Conservation (phyloP, 2,329 filamentous ascomycete species). For the Acarospora socialis region DNA sequence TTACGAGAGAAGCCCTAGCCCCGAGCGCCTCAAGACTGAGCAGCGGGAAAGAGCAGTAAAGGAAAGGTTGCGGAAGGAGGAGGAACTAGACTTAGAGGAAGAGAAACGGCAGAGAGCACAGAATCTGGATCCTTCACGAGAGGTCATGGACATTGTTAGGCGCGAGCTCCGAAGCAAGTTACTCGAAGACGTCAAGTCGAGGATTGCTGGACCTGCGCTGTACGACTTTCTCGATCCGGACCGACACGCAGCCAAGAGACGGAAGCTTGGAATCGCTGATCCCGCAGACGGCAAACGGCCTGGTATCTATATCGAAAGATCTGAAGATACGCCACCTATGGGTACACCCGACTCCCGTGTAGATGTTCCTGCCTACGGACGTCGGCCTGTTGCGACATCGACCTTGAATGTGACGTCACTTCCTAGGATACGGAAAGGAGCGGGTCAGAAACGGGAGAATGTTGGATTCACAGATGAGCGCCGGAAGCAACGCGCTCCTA, state of each 20-base stretch:
- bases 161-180: conserved; percentile 76
- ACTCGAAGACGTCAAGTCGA: conserved; percentile 74
- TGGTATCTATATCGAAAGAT: conserved; percentile 43
- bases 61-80: conserved; percentile 53
- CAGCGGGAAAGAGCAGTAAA: conserved; percentile 49
- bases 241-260: conserved; percentile 64
- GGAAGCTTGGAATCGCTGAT: conserved; percentile 63
- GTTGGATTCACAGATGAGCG: conserved; percentile 56
- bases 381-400: conserved; percentile 21
- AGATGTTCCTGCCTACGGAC: conserved; percentile 29
- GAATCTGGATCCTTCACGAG: conserved; percentile 77
- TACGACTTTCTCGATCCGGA: conserved; percentile 70
- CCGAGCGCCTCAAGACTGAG: conserved; percentile 30
- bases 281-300: conserved; percentile 46
- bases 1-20: conserved; percentile 39
- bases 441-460: conserved; percentile 43
- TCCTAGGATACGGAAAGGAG: conserved; percentile 59
- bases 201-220: conserved; percentile 68
- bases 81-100: conserved; percentile 70
- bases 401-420: conserved; percentile 48
- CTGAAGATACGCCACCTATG: conserved; percentile 46
- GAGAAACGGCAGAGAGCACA: conserved; percentile 79
- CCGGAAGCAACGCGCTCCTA: conserved; percentile 39
- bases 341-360: conserved; percentile 46
- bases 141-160: conserved; percentile 65